Evolutionary conservation across 1,284 basidiomycete species (phyloP), one percentile per base, ranked within the genome.

Genomic region (Puccinia triticina): DNA sequence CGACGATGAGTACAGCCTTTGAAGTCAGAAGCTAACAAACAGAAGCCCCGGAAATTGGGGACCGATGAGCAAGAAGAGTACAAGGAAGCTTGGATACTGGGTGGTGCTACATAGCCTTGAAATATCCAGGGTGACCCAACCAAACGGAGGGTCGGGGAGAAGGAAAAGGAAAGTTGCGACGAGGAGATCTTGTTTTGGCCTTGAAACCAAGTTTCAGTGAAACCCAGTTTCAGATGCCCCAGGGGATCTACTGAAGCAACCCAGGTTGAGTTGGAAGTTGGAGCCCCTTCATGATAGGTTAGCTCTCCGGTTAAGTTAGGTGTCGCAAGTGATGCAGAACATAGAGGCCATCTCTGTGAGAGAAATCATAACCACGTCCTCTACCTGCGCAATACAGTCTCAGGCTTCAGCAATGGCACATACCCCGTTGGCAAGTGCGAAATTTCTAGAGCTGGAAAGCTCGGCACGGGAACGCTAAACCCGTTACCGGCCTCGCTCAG

Each of bases 101-200:
- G 59, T 12, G 59, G 29, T 32, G 16, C 3, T 18, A 43, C 40
- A 43, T 43, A 61, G 32, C 3, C 12, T 26, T 23, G 50, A 53
- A 53, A 29, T 59, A 11, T 5, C 57, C 10, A 10, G 26, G n/a
- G 43, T 46, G n/a, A 59, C 57, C 57, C 57, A 59, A 34, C 2
- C 32, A 64, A 64, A 37, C 23, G 32, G 7, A 37, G 21, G 11
- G 1, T 29, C 16, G 61, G 21, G 14, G 61, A 34, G 5, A 0
- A n/a, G n/a, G 37, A 66, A 66, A 43, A 40, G 64, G 59, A 66
- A 40, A 40, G 4, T 40, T 66, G 64, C 40, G 40, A 66, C 64
- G 37, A 40, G 16, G 37, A 66, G 4, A 18, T 18, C 4, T 66
- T 43, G 64, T 66, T 66, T 43, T 61, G 64, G 18, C 0, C 37